phyloP scores from a whole-genome alignment of 2,329 filamentous ascomycete genomes.

The Trichophyton simii region DNA sequence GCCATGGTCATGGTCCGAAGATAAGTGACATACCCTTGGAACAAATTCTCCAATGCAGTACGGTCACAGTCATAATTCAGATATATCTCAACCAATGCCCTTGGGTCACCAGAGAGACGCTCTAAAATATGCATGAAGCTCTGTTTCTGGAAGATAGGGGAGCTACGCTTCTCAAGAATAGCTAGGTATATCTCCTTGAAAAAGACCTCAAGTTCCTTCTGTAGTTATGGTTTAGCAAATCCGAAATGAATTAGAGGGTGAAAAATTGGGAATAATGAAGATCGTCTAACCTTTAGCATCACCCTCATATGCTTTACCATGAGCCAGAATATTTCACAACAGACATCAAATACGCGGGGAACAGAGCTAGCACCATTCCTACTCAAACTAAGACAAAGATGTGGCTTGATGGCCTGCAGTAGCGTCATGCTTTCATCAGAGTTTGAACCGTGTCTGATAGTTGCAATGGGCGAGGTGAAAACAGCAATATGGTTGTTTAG shows the following conservation, averaged over 20 bases:
- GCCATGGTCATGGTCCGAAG: background rate
- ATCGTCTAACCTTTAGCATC: constrained; percentile 62
- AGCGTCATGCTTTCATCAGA: constrained; percentile 76
- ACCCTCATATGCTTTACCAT: constrained; percentile 90
- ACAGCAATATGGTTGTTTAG: constrained; percentile 87
- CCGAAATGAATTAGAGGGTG: background rate
- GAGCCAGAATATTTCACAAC: constrained; percentile 94
- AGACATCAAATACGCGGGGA: constrained; percentile 84
- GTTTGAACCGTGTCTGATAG: constrained; percentile 80
- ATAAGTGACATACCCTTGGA: constrained; percentile 47
- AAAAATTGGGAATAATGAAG: background rate
- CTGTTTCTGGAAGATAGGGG: constrained; percentile 80
- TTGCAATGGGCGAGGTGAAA: constrained; percentile 83
- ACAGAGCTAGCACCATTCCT: constrained; percentile 91
- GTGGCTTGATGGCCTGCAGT: constrained; percentile 90
- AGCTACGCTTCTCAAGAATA: constrained; percentile 74
- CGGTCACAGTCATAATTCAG: constrained; percentile 97
- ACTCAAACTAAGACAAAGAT: constrained; percentile 86
- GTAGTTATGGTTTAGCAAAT: constrained; percentile 13
- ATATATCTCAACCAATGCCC: constrained; percentile 86
- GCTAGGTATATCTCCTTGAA: constrained; percentile 94
- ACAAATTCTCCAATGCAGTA: constrained; percentile 87
- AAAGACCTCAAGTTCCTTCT: constrained; percentile 97
- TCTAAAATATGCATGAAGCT: constrained; percentile 80
- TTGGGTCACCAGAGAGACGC: constrained; percentile 70